Conservation (phyloP, 2,329 filamentous ascomycete species). For the Geoglossum cookeanum region DNA sequence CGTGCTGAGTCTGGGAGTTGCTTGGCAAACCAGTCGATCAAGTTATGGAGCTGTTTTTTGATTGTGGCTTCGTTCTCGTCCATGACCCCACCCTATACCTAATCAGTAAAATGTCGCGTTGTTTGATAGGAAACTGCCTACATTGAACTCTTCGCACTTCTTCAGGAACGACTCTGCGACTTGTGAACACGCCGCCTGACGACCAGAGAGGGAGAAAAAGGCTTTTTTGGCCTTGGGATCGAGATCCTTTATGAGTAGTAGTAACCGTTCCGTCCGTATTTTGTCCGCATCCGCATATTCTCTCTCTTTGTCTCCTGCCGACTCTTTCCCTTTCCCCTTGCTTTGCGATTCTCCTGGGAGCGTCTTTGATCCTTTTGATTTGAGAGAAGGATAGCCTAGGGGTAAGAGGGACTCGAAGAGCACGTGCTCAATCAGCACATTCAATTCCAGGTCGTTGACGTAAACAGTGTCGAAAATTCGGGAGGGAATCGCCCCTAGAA, state of each 20-base stretch:
- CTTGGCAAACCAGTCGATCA: constrained; percentile 53
- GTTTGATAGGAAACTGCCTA: constrained; percentile 12
- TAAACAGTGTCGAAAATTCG: constrained; percentile 78
- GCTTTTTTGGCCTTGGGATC: constrained; percentile 64
- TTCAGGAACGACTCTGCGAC: constrained; percentile 60
- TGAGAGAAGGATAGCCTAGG: constrained; percentile 62
- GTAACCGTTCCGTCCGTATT: constrained; percentile 64
- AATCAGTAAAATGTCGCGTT: not conserved
- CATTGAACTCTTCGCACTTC: constrained; percentile 73
- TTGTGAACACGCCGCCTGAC: constrained; percentile 55
- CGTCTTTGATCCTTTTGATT: constrained; percentile 27
- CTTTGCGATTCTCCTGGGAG: constrained; percentile 37
- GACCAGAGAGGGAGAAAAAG: constrained; percentile 69
- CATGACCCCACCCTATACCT: constrained; percentile 48
- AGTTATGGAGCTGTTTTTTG: constrained; percentile 50
- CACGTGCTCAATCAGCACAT: constrained; percentile 65
- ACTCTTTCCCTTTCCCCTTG: constrained; percentile 31
- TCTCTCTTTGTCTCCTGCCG: constrained; percentile 18
- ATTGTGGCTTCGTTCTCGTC: constrained; percentile 46
- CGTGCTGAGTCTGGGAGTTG: constrained; percentile 58
- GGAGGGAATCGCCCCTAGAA: constrained; percentile 68
- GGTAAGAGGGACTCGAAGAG: constrained; percentile 81
- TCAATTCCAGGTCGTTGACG: constrained; percentile 73
- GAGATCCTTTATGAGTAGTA: constrained; percentile 62
- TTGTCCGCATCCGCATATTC: constrained; percentile 29